Evolutionary conservation across 331 rosid genomes (phyloP).

Genomic region (Malus hybrid): DNA sequence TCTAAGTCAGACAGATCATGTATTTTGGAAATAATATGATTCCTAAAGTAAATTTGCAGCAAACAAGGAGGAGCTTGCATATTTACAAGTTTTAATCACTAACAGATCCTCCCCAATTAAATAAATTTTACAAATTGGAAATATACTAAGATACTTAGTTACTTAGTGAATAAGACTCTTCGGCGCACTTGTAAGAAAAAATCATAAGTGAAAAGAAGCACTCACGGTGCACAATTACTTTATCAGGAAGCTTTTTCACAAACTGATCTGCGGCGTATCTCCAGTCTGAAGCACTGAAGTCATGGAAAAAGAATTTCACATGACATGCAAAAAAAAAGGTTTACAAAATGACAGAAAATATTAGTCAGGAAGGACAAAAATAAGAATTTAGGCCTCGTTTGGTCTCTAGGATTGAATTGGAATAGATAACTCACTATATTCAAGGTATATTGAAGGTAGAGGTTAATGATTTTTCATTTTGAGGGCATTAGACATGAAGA

Average conservation of each 20-base stretch:
- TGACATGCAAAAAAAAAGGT: neutral
- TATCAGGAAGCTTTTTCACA: conserved; percentile 72
- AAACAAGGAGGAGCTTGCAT: neutral
- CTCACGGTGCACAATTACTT: conserved; percentile 91
- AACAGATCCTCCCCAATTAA: neutral
- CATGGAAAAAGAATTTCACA: conserved; percentile 4
- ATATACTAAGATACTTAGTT: neutral
- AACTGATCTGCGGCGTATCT: conserved; percentile 77
- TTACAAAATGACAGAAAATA: neutral
- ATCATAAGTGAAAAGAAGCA: conserved; percentile 14
- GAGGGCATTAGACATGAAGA: neutral
- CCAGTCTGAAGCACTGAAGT: conserved; percentile 91
- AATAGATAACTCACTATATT: neutral
- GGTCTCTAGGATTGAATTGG: neutral
- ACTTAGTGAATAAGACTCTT: neutral
- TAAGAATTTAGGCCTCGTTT: neutral
- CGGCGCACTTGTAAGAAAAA: neutral
- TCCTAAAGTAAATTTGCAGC: neutral
- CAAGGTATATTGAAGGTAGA: neutral
- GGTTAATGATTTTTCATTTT: neutral
- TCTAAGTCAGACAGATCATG: conserved; percentile 15
- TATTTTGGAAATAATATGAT: neutral
- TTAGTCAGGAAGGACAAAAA: neutral
- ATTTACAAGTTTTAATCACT: neutral
- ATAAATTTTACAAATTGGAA: neutral